These are phyloP conservation scores for Oropetium thomaeum DNA, from an alignment of 176 grass and related monocot genomes.

Conservation along the genomic window DNA sequence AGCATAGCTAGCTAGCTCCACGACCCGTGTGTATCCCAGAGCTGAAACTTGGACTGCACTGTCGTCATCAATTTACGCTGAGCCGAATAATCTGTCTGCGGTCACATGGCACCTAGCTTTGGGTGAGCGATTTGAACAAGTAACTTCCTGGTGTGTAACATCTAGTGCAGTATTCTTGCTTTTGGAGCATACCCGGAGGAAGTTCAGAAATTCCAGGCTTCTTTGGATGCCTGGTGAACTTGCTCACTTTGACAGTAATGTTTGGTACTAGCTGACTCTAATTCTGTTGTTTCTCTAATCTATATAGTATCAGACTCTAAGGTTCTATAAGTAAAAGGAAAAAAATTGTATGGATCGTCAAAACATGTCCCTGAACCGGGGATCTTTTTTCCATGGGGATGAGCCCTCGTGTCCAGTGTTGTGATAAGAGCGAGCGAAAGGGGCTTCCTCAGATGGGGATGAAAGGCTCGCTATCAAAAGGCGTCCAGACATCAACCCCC, in stretches of 20 bases:
- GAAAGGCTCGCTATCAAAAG: constrained; percentile 35
- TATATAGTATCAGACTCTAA: no score
- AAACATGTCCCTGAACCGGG: neutral
- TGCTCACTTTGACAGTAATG: neutral
- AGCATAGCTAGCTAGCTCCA: no score
- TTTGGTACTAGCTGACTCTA: neutral
- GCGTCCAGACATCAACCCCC: constrained; percentile 9
- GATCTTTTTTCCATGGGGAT: neutral
- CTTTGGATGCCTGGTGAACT: neutral
- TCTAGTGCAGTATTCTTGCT: neutral
- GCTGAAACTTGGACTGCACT: no score
- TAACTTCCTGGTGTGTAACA: constrained; percentile 9
- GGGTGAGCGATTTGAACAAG: neutral
- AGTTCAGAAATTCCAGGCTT: neutral
- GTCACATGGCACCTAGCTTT: neutral
- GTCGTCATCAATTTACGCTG: no score
- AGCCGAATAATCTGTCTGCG: neutral
- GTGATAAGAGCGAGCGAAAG: constrained; percentile 30
- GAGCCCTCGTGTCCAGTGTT: neutral
- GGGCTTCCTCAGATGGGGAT: constrained; percentile 30
- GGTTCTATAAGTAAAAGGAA: no score
- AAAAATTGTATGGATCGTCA: neutral
- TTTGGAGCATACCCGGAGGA: neutral
- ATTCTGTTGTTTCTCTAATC: neutral
- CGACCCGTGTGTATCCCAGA: no score